Base-by-base conservation (phyloP, 2,329 filamentous ascomycete genomes). In the Sporothrix brasiliensis region DNA sequence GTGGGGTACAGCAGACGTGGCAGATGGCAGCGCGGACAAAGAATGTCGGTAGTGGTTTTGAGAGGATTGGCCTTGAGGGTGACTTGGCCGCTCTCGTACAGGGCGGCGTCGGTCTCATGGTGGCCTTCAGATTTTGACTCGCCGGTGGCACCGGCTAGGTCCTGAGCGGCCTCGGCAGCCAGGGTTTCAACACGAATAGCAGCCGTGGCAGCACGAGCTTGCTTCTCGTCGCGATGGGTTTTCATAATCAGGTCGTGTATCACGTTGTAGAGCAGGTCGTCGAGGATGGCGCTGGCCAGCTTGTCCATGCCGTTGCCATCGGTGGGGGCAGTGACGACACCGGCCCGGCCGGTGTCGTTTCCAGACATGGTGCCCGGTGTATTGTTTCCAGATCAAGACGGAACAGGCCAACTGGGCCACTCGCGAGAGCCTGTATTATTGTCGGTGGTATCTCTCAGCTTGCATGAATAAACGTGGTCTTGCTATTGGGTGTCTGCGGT, bases 211-310 rank as follows among this genome's bases (percentile, higher is more conserved):
- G 88, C 88, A 78, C 90, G 88, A 68, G 92, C 88, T 73, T 88
- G 87, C 82, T 94, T 94, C 81, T 94, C 92, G 75, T 91, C 87
- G 74, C 90, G 90, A 79, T 94, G 92, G 53, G 88, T 89, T 78
- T 91, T 88, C 76, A 93, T 84, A 73, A 92, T 83, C 67, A 92
- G 84, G 78, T 92, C 90, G 79, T 91, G 89, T 74, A 94, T 85
- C 76, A 94, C 86, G 79, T 92, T 93, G 82, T 91, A 89, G 73
- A 94, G 82, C 70, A 90, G 81, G 77, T 94, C 91, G 76, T 93
- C 90, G 76, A 94, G 85, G 72, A 94, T 86, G 27, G 86, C 81
- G 77, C 88, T 85, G 73, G 88, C 83, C 81, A 89, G 81, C 77
- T 84, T 85, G 74, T 87, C 85, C 82, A 89, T 84, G 75, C 79